Evolutionary conservation across 768 basidiomycete species (phyloP), one percentile per base, ranked within the genome.

Genomic region (Agrocybe chaxingu): DNA sequence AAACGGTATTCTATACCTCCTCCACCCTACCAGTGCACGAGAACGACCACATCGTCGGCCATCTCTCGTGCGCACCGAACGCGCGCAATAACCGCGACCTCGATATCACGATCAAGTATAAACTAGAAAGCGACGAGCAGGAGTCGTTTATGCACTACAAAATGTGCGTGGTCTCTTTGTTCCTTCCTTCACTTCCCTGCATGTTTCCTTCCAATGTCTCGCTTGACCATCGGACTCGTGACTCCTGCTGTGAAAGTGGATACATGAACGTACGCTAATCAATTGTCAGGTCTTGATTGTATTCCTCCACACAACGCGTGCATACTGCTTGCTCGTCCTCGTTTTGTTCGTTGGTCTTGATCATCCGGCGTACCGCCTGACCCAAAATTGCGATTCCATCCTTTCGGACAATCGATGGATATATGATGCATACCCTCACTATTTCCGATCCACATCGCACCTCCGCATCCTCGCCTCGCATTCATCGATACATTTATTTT

Each of bases 1-100:
- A 98, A 81, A 98, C 95, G 50, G 97, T 99, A 16, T 98, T 99
- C 76, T 99, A 99, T 71, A 97, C 95, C 34, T 88, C 86, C 32
- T 74, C 80, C 12, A 89, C 90, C 24, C 63, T 90, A 48, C 85
- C 84, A 6, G 71, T 93, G 32, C 76, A 72, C 44, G 72, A 84
- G 57, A 87, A 85, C 48, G 85, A 98, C 65, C 69, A 72, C 44
- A 83, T 99, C 66, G 69, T 67, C 13, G 97, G 97, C 39, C 69
- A 54, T 36, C 67, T 99, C 37, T 66, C 78, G 12, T 96, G 94
- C 64, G 81, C 86, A 3, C 97, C 97, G 16, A 99, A 99, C 69
- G 76, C 79, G 41, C 82, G 89, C 58, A 99, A 99, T 73, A 90
- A 90, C 66, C 87, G 97, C 41, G 97, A 99, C 64, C 77, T 99